These are phyloP conservation scores for Komagataella ulmi DNA, from an alignment of 805 yeast species.

Conservation along the genomic window DNA sequence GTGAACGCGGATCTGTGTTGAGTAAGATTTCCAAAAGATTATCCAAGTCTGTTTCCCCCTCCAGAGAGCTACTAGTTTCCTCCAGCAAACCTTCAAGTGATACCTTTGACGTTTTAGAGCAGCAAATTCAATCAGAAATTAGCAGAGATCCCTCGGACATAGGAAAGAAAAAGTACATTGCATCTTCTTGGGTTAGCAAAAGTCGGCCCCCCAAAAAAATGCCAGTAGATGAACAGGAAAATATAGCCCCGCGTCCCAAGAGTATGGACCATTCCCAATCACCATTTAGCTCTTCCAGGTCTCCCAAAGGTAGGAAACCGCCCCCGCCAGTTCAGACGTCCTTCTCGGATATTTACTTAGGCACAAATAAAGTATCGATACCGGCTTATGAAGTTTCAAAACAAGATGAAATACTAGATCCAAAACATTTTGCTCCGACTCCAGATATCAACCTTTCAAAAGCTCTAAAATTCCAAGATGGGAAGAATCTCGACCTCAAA, in stretches of 20 bases:
- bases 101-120: background rate
- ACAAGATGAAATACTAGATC: constrained; percentile 19
- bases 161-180: background rate
- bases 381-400: constrained; percentile 1
- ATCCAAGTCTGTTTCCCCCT: background rate
- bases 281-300: background rate
- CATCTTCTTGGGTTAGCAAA: background rate
- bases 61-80: background rate
- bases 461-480: constrained; percentile 3
- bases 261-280: background rate
- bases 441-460: constrained; percentile 20
- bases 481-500: constrained; percentile 1
- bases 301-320: background rate
- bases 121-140: background rate
- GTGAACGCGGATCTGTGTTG: background rate
- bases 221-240: background rate
- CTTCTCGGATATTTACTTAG: background rate
- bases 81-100: background rate
- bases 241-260: background rate
- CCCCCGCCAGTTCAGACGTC: background rate
- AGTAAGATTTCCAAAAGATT: background rate
- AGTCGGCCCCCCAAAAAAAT: background rate
- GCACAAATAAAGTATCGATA: background rate
- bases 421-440: constrained; percentile 30
- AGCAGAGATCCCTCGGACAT: background rate